Conservation (phyloP, 371 early-diverging fungal genomes). For the Mortierella sp. region DNA sequence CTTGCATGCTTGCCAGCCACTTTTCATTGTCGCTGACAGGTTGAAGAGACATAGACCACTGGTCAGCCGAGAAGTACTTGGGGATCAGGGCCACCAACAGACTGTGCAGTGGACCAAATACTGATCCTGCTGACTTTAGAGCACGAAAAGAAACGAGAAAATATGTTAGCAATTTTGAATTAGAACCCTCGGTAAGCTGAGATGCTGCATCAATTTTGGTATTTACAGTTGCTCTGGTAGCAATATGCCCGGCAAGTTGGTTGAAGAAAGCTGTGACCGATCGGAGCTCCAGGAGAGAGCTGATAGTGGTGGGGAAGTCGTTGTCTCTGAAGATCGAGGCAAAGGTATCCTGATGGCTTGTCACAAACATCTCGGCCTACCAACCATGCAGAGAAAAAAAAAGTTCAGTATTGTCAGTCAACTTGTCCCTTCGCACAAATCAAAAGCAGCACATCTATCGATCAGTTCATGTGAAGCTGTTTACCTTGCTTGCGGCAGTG, state of each 20-base stretch:
- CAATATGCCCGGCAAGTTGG: slow-evolving; percentile 51
- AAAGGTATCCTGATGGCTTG: slow-evolving; percentile 56
- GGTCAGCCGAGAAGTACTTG: slow-evolving; percentile 61
- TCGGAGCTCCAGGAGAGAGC: slow-evolving; percentile 54
- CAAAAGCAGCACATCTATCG: background rate
- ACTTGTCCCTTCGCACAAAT: too few relatives aligned
- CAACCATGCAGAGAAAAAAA: background rate
- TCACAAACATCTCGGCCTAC: slow-evolving; percentile 55
- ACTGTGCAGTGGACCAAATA: slow-evolving; percentile 63
- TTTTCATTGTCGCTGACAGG: slow-evolving; percentile 52
- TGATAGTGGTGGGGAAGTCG: slow-evolving; percentile 39
- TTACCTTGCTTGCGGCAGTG: slow-evolving; percentile 52
- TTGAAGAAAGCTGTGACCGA: slow-evolving; percentile 49
- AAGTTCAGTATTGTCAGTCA: background rate
- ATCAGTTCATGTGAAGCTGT: background rate
- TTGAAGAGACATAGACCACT: slow-evolving; percentile 48
- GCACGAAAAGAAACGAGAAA: background rate
- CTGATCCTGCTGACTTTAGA: slow-evolving; percentile 36
- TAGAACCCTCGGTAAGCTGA: background rate
- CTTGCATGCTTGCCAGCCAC: slow-evolving; percentile 27
- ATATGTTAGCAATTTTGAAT: background rate
- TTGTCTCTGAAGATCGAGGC: slow-evolving; percentile 50
- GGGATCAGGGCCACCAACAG: slow-evolving; percentile 60
- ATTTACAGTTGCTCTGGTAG: slow-evolving; percentile 32
- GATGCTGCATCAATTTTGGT: background rate